Base-by-base conservation (phyloP, 495 filamentous ascomycete genomes). In the Hyaloscypha hepaticicola region DNA sequence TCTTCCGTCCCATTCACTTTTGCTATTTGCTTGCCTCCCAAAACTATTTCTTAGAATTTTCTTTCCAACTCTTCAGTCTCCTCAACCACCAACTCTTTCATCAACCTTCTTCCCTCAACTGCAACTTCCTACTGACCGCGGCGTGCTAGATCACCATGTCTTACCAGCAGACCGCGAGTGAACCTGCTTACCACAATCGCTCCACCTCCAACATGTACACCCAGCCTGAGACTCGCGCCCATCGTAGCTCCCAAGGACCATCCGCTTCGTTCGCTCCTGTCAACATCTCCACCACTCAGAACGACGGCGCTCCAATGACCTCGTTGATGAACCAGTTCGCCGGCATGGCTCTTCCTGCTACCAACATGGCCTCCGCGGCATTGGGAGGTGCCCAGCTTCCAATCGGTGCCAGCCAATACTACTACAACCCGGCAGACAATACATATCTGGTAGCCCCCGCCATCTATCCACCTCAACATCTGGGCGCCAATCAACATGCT, bases 71-170 rank as follows among this genome's bases (percentile, higher is more conserved):
- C 25, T 53, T 53, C 50, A 53, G 25, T 9, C 38, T 45, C 16
- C 0, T 45, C 38, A 14, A 45, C 38, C 38, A 45, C 38, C 38
- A 9, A 16, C 14, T 19, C 38, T 45, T 9, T 45, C 58, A 22
- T 9, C 48, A 31, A 45, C 16, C 16, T 16, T 27, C 45, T 21
- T 61, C 26, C 5, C n/a, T 24, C 7, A 26, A 53, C 52, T 16
- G 38, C 27, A 58, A 66, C 77, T 74, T 69, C 74, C 76, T 75
- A 73, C 73, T 77, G 78, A 82, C 79, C 81, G 72, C 78, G 80
- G 81, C 76, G 14, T 76, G 21, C 14, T 45, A 70, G 69, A 67
- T 61, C 63, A 67, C 64, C 69, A 73, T 73, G 71, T 69, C 71
- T 66, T 73, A 69, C 60, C 69, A 73, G 58, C 69, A 71, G 65